Evolutionary conservation across 2,329 filamentous ascomycete genomes (phyloP).

Genomic region (Colletotrichum sp.): DNA sequence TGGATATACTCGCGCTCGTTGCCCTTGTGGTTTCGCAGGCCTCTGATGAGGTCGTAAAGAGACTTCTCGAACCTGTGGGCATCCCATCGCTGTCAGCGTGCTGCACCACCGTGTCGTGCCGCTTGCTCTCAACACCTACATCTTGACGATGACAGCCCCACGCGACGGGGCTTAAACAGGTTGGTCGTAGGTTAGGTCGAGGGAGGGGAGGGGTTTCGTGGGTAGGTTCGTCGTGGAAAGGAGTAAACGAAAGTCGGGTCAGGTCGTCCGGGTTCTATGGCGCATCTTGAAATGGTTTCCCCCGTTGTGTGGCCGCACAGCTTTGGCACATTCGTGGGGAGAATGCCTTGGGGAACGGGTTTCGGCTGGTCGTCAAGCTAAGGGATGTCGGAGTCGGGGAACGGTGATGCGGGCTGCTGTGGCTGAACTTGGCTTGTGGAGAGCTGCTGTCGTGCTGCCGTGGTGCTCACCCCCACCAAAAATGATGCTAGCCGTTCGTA

Average conservation of each 20-base stretch:
- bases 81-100: slow-evolving; percentile 21
- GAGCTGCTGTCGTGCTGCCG: neutral
- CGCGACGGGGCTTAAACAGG: neutral
- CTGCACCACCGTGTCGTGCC: neutral
- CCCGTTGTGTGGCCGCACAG: neutral
- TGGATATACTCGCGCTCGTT: slow-evolving; percentile 95
- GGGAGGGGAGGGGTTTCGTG: neutral
- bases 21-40: slow-evolving; percentile 93
- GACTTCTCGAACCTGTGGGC: slow-evolving; percentile 93
- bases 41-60: slow-evolving; percentile 96
- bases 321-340: neutral
- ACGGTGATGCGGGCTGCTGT: slow-evolving; percentile 15
- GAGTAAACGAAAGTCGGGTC: neutral
- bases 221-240: neutral
- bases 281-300: slow-evolving; percentile 8
- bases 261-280: slow-evolving; percentile 9
- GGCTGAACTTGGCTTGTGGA: slow-evolving; percentile 18
- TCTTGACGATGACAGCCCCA: slow-evolving; percentile 14
- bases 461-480: slow-evolving; percentile 9
- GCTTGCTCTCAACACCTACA: slow-evolving; percentile 6
- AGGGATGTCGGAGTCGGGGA: slow-evolving; percentile 9
- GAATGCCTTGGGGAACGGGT: neutral
- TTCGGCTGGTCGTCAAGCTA: neutral
- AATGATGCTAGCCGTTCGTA: neutral
- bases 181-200: neutral